Evolutionary conservation across 2,329 filamentous ascomycete species (phyloP).

Genomic region (Calonectria naviculata): DNA sequence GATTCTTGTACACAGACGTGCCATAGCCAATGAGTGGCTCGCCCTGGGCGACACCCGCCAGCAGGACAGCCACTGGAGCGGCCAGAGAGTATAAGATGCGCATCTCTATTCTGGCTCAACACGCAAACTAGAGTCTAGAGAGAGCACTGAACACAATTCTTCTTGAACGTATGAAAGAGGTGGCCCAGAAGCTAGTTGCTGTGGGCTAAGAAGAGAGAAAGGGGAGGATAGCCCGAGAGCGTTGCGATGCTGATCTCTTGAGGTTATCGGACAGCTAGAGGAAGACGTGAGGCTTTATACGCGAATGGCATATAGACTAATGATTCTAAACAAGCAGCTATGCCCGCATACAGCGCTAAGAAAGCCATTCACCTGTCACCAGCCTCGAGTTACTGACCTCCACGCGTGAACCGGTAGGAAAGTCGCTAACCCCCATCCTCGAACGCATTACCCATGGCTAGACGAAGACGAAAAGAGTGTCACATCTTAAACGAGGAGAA

Average conservation of each 20-base stretch:
- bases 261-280: neutral
- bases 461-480: neutral
- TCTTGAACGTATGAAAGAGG: too few species aligned
- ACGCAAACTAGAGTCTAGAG: neutral
- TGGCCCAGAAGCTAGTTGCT: neutral
- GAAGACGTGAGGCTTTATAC: constrained; percentile 7
- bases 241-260: neutral
- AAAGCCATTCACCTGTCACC: neutral
- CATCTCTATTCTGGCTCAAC: constrained; percentile 6
- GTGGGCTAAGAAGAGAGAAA: neutral
- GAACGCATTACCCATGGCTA: neutral
- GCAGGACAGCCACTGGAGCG: neutral
- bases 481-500: constrained; percentile 10
- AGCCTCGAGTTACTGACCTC: constrained; percentile 3
- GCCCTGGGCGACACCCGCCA: neutral
- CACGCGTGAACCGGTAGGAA: neutral
- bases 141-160: neutral
- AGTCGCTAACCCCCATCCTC: constrained; percentile 11
- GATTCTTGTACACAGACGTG: constrained; percentile 4
- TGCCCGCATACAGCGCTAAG: neutral
- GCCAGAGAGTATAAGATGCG: neutral
- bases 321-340: neutral
- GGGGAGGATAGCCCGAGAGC: neutral
- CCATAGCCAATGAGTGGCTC: constrained; percentile 36
- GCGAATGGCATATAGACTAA: neutral